Evolutionary conservation across 331 rosid genomes (phyloP), one percentile per base, ranked within the genome.

Genomic region (Ulmus americana): DNA sequence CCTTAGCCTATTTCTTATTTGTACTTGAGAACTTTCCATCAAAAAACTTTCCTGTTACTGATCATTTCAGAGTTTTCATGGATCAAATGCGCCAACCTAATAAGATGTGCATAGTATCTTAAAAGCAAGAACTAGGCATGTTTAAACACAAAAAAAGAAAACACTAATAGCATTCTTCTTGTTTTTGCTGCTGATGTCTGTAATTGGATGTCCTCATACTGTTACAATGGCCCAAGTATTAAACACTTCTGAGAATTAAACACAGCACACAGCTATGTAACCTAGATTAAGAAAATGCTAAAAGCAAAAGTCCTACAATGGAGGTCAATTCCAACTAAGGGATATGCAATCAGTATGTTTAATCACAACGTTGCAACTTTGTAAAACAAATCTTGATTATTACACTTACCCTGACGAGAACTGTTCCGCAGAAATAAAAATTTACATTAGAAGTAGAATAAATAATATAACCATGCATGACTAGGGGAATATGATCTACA

Each of bases 41-140:
- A 55, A 9, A 28, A 28, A 28, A 28, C 1, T 28, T 28, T 28
- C 35, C 35, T 28, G 35, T 28, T 28, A 28, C 35, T 28, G 35
- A 28, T 28, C 35, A 28, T 28, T 28, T 28, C 35, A 28, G 35
- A 28, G 35, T 28, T 28, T 28, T 28, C 35, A 28, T 3, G 35
- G 35, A 28, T 2, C 35, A 28, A 28, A 28, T 28, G 35, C 2
- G 35, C 35, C 35, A 28, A 28, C 35, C 35, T 2, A 28, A 28
- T 2, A 28, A 28, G 35, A 28, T 28, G 2, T 28, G 35, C 35
- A 28, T 28, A 3, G 35, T 28, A 28, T 28, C 4, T 28, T 28
- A 28, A 28, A 28, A 65, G 20, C 61, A 11, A 42, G 22, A 39
- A 45, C 41, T 53, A 52, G 41, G 50, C 52, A 65, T 15, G 56